phyloP scores from a whole-genome alignment of 176 grass and related monocot species.

The Aegilops bicornis region DNA sequence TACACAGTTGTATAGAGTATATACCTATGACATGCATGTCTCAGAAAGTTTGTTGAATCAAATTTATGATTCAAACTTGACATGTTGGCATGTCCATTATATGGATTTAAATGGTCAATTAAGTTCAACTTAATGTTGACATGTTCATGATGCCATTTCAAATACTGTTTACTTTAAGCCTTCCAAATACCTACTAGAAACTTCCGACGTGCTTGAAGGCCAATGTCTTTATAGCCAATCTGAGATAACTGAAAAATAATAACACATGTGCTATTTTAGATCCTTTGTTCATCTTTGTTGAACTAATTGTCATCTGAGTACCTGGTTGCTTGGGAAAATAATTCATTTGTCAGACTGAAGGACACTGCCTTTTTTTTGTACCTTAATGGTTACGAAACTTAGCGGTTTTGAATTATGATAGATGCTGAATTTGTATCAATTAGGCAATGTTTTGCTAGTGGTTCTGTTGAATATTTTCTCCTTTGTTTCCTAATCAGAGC shows the following conservation, averaged over 20 bases:
- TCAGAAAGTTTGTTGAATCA: background rate
- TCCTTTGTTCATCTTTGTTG: background rate
- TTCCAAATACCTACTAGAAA: background rate
- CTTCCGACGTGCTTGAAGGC: background rate
- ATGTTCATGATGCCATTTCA: background rate
- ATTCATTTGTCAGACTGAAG: background rate
- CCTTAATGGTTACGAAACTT: background rate
- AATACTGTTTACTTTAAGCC: background rate
- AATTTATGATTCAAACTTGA: background rate
- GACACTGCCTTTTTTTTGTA: no score
- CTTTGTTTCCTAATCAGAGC: conserved; percentile 5
- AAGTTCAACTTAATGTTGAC: background rate
- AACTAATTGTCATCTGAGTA: background rate
- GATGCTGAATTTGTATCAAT: conserved; percentile 2
- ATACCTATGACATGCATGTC: background rate
- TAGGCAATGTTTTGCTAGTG: background rate
- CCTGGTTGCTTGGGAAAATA: background rate
- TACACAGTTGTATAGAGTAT: background rate
- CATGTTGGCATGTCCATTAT: background rate
- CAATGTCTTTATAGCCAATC: background rate
- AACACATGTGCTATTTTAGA: background rate
- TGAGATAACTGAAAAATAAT: background rate
- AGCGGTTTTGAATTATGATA: background rate
- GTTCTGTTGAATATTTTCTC: background rate
- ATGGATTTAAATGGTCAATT: background rate